Conservation (phyloP, 371 early-diverging fungal species). For the Circinella umbellata region DNA sequence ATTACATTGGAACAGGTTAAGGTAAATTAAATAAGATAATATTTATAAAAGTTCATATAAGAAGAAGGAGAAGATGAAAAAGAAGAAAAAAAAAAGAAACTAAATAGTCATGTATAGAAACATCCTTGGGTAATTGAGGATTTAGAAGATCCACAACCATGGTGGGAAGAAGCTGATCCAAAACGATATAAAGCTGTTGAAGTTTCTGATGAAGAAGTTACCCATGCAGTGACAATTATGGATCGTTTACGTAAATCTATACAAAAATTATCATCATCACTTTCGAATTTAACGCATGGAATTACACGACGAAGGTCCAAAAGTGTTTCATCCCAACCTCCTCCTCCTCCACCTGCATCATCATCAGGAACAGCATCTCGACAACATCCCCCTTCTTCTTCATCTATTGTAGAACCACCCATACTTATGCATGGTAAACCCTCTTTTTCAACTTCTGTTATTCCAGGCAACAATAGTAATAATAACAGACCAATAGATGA, state of each 20-base stretch:
- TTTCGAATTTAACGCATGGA: slow-evolving; percentile 27
- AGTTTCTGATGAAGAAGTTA: slow-evolving; percentile 31
- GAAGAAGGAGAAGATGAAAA: neutral
- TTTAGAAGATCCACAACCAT: slow-evolving; percentile 58
- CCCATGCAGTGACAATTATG: slow-evolving; percentile 39
- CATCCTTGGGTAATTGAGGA: slow-evolving; percentile 91
- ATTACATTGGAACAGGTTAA: slow-evolving; percentile 87
- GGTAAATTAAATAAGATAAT: slow-evolving; percentile 34
- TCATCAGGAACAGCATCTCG: neutral
- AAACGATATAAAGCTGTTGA: slow-evolving; percentile 30
- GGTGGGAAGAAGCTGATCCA: slow-evolving; percentile 48
- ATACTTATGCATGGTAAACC: slow-evolving; percentile 20
- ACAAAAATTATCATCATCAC: slow-evolving; percentile 27
- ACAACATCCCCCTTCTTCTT: neutral
- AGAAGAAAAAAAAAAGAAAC: neutral
- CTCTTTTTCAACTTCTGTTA: slow-evolving; percentile 20
- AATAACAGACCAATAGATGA: slow-evolving; percentile 1
- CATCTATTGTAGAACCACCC: slow-evolving; percentile 6
- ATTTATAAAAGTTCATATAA: too few relatives aligned
- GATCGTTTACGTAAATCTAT: slow-evolving; percentile 33
- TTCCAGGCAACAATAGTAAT: slow-evolving; percentile 9
- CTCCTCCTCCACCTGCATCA: neutral
- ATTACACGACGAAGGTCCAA: slow-evolving; percentile 29
- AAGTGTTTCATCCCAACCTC: slow-evolving; percentile 16
- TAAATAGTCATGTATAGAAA: slow-evolving; percentile 32